Base-by-base conservation (phyloP, 345 rosid species). In the Eucalyptus tenuipes region DNA sequence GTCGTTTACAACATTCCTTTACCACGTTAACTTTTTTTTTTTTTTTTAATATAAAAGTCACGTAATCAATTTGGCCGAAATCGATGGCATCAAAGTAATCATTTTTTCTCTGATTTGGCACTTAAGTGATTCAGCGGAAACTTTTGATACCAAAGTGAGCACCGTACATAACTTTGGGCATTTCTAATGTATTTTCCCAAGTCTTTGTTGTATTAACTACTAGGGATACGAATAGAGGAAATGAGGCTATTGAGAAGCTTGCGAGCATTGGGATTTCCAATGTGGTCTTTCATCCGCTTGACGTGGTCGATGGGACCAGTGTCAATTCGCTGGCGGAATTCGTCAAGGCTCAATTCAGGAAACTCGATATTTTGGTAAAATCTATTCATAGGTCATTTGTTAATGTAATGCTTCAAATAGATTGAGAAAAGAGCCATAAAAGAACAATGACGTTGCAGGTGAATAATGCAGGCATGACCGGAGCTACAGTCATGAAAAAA, bases 271-370 rank as follows among this genome's bases (percentile, higher is more conserved):
- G 92, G 40, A 87, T 89, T 13, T 15, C 66, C 22, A 85, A 71
- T 27, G 86, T 89, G 6, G 66, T 90, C 33, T 90, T 90, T 68
- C 91, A 86, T 80, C 88, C 40, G 61, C 88, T 88, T 7, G 88
- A 88, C 66, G 88, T 90, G 42, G 29, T 61, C 17, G 75, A 88
- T 17, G 12, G 37, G 18, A 31, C 64, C n/a, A 88, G 88, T 55
- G 31, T 86, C 61, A 29, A 42, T 24, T 86, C 57, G 29, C 88
- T 88, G 53, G 86, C 79, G 13, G 61, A 88, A 75, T 86, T 90
- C 82, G 10, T 90, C 86, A 13, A 49, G 55, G 47, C 47, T 45
- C 48, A 37, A 27, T 88, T 71, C 13, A 88, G 88, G 44, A 85
- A 50, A 48, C 86, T 90, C 48, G 86, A 88, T 44, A 87, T 87